Evolutionary conservation across 2,329 filamentous ascomycete species (phyloP).

Genomic region (Cadophora malorum): DNA sequence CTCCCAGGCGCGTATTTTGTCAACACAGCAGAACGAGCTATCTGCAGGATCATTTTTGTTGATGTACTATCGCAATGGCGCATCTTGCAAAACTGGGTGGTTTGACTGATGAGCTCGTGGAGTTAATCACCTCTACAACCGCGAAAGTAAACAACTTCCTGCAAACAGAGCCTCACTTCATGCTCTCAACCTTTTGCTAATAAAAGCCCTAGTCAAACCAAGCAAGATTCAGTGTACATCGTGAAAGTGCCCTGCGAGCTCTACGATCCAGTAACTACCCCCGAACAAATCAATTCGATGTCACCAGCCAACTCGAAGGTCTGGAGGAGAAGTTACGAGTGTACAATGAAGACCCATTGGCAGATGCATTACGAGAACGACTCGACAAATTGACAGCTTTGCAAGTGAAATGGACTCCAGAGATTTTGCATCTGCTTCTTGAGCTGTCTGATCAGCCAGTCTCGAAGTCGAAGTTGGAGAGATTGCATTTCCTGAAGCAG

Average conservation of each 20-base stretch:
- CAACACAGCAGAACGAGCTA: neutral
- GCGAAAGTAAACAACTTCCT: slow-evolving; percentile 53
- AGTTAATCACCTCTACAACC: slow-evolving; percentile 63
- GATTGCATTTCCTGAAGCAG: slow-evolving; percentile 62
- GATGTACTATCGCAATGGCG: slow-evolving; percentile 61
- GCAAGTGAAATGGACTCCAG: slow-evolving; percentile 73
- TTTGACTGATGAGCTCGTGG: slow-evolving; percentile 75
- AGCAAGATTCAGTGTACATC: slow-evolving; percentile 51
- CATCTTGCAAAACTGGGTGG: slow-evolving; percentile 68
- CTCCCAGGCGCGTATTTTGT: neutral
- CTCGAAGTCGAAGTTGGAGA: slow-evolving; percentile 68
- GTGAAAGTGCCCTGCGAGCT: slow-evolving; percentile 57
- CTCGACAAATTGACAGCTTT: slow-evolving; percentile 62
- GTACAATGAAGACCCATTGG: slow-evolving; percentile 78
- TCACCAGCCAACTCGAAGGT: slow-evolving; percentile 68
- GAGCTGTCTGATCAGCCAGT: slow-evolving; percentile 82
- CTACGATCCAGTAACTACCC: slow-evolving; percentile 63
- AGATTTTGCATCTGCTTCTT: slow-evolving; percentile 79
- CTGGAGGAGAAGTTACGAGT: slow-evolving; percentile 88
- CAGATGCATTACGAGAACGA: slow-evolving; percentile 68
- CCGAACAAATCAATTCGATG: slow-evolving; percentile 78
- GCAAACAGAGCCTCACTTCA: neutral
- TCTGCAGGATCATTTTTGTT: neutral
- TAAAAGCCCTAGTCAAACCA: slow-evolving; percentile 41
- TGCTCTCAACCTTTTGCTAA: slow-evolving; percentile 25